phyloP scores from a whole-genome alignment of 306 rosid species.

The Malus domestica region ASM211411v1 NC_041803.1:11799001-11799500 shows the following conservation, averaged over 20 bases:
- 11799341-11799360: not conserved
- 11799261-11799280: not conserved
- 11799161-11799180: no score
- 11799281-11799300: not conserved
- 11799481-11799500: not conserved
- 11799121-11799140: not conserved
- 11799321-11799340: no score
- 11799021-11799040: not conserved
- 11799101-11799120: not conserved
- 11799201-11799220: not conserved
- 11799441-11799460: not conserved
- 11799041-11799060: no score
- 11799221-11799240: not conserved
- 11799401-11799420: not conserved
- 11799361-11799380: not conserved
- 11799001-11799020: not conserved
- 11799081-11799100: not conserved
- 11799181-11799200: no score
- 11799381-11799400: conserved; percentile 2
- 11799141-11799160: no score
- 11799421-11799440: not conserved
- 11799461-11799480: not conserved
- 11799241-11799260: not conserved
- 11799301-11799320: not conserved
- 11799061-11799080: not conserved